Evolutionary conservation across 495 filamentous ascomycete species (phyloP), one percentile per base, ranked within the genome.

Genomic region (Penicillium flavigenum): DNA sequence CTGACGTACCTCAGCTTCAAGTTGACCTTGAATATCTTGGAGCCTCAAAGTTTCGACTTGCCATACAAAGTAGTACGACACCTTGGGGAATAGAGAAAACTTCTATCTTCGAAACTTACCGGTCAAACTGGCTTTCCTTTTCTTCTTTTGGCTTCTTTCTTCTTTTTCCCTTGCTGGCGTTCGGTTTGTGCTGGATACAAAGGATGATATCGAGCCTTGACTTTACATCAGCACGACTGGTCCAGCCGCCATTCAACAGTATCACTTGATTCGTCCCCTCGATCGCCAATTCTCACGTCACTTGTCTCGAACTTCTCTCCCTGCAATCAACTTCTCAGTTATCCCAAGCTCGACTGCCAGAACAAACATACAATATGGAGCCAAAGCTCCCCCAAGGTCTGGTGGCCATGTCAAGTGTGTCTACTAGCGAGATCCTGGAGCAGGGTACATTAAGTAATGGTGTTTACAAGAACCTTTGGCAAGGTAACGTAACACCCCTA

Each of bases 351-450:
- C 26, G 24, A 41, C n/a, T 20, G 20, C 14, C 24, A 8, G 31
- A 17, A 31, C 34, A 5, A 16, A 38, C 34, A 39, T 22, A 44
- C 47, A 60, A 20, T 24, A 75, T 75, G 72, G 71, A 83, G 77
- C 58, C 58, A 34, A 59, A 76, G 58, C 56, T 86, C 47, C 55
- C 87, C 65, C 51, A 77, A 80, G 61, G 86, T 74, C 61, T 83
- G 60, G 64, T 83, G 45, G 72, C 70, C 6, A 75, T 72, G 12
- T 72, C 72, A 2, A 64, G 62, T 11, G 62, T 54, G 14, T 11
- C 45, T 3, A 14, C 41, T 9, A 45, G 52, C 20, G 62, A 76
- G 10, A 44, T 66, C 9, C 63, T 63, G 10, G 60, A 66, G 26
- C 67, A 73, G 24, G 66, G 72, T 26, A 62, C 60, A 24, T 45